Evolutionary conservation across 345 rosid species (phyloP), one percentile per base, ranked within the genome.

Genomic region (Carallia pectinifolia): DNA sequence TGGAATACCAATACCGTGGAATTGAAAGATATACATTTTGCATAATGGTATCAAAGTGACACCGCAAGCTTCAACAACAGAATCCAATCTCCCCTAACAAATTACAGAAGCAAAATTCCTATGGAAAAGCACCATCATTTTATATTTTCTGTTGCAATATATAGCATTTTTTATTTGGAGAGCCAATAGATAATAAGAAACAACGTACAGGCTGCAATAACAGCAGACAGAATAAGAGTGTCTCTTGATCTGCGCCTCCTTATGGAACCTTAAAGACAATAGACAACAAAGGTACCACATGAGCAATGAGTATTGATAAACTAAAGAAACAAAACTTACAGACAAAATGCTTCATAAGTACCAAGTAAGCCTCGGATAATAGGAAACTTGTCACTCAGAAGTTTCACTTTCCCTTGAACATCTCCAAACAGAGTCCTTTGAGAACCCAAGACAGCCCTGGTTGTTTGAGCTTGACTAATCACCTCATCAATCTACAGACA

Each of bases 181-280:
- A 88, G 90, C 98, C 99, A 90, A 77, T 92, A 89, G 84, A 96
- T 82, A 56, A 92, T 86, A 73, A 89, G 86, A 82, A 96, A 92
- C 84, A 96, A 79, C 38, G 93, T 89, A 81, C 99, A 92, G 70
- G 87, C 98, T 36, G 96, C 97, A n/a, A 96, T 92, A 0, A 92
- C 99, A n/a, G 95, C 98, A 0, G 98, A 84, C 56, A 96, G 91
- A 76, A 96, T 90, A 60, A 88, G 85, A 8, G 94, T 96, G 87
- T 96, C 98, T 67, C 97, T 86, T 65, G 97, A 92, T 29, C 88
- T 82, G 62, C 79, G 81, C 81, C 98, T 88, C 81, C 75, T 87
- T 56, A 96, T 96, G 33, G 90, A 96, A 70, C 99, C 99, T 96
- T 79, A 1, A 27, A 56, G 12, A 2, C 8, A 27, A 30, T n/a